Conservation (phyloP, 441 rosid species). For the Erodium moschatum region DNA sequence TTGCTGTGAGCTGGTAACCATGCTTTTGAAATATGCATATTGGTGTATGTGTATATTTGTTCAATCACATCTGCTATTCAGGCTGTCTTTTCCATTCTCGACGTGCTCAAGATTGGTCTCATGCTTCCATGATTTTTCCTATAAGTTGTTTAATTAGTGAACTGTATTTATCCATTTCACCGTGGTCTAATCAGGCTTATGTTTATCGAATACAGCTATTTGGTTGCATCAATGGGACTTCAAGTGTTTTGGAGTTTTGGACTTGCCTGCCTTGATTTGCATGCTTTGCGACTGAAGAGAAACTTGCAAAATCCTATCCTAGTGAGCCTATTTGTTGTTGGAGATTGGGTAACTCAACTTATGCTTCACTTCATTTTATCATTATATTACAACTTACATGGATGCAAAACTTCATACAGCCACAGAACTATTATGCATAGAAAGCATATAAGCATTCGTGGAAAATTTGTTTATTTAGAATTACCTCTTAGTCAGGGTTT, state of each 20-base stretch:
- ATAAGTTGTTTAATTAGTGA: background rate
- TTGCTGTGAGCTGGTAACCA: background rate
- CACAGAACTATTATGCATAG: background rate
- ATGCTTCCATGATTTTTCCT: background rate
- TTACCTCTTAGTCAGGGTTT: background rate
- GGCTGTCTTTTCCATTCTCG: background rate
- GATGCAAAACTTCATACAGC: background rate
- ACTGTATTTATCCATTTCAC: background rate
- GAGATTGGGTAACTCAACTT: constrained; percentile 29
- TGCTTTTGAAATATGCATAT: background rate
- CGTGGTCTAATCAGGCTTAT: constrained; percentile 6
- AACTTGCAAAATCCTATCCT: constrained; percentile 31
- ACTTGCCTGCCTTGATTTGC: constrained; percentile 31
- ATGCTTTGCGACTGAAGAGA: constrained; percentile 27
- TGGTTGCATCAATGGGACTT: constrained; percentile 35
- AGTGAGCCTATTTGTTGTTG: constrained; percentile 32
- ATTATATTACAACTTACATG: background rate
- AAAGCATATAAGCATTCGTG: background rate
- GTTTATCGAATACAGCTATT: constrained; percentile 25
- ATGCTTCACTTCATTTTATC: background rate
- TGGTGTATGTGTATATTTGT: background rate
- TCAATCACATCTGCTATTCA: background rate
- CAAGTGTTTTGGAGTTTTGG: constrained; percentile 35
- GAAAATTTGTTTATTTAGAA: background rate
- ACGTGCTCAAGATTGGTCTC: background rate